Evolutionary conservation across 805 yeast genomes (phyloP), one percentile per base, ranked within the genome.

Genomic region (Priceomyces melissophilus): DNA sequence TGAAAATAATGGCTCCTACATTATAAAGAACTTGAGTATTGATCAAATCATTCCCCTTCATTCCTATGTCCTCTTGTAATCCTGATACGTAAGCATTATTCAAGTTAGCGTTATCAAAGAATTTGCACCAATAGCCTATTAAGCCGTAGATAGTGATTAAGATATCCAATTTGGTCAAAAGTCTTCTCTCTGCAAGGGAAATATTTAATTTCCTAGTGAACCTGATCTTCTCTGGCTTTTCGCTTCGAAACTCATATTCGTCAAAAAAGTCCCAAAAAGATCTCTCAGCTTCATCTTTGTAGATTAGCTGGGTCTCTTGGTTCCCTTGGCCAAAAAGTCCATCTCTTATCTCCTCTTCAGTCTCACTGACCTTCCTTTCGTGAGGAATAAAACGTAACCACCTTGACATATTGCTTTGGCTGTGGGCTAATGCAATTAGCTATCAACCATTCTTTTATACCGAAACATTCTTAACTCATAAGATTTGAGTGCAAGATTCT

Each of bases 221-320:
- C 25, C 60, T 62, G 1, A 52, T 37, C 11, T 60, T 49, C 26
- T 57, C 58, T 4, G 53, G 44, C 13, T 57, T 59, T 27, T 70
- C 69, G 37, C 63, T 44, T 39, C 85, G 61, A 53, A 79, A 81
- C 54, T 81, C 86, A 50, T 75, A 79, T 52, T 81, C 84, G 52
- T 80, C 79, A 43, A 64, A 64, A 39, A 61, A 63, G n/a, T 57
- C 58, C 58, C 57, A 62, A 65, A 65, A 62, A 30, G 51, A 54
- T 31, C 68, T 53, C 38, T 53, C 50, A 8, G 60, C 58, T 46
- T 64, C 69, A 44, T 64, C 69, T 41, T 67, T 48, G 46, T 63
- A 61, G 25, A 20, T 20, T 5, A 20, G 25, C 17, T 20, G 25
- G 8, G 30, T 13, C 4, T 12, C 28, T 13, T 26, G 14, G 13